phyloP scores from a whole-genome alignment of 2,329 filamentous ascomycete species.

The Fusarium sp. region DNA sequence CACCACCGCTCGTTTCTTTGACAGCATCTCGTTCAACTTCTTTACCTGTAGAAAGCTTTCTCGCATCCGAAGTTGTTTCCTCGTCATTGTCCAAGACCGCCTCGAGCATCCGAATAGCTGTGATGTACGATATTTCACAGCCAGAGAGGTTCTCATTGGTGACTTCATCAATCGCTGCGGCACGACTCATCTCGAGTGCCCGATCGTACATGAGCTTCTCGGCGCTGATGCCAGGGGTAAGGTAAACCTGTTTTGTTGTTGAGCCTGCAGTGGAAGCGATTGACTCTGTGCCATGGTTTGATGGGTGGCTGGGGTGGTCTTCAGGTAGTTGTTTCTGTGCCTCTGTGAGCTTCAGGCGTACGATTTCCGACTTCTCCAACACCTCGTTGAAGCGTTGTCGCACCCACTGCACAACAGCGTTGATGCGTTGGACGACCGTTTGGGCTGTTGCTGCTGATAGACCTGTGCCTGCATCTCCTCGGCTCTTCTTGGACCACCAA shows the following conservation, averaged over 20 bases:
- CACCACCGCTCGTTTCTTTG: conserved; percentile 54
- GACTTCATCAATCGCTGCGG: conserved; percentile 94
- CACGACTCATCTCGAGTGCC: conserved; percentile 94
- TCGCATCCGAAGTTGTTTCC: conserved; percentile 50
- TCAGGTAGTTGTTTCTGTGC: conserved; percentile 85
- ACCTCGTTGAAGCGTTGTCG: conserved; percentile 96
- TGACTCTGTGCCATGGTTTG: conserved; percentile 74
- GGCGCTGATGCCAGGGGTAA: conserved; percentile 90
- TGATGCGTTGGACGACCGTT: conserved; percentile 76
- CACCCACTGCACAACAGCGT: conserved; percentile 95
- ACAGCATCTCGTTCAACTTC: conserved; percentile 54
- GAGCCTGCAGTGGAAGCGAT: conserved; percentile 68
- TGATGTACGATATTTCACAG: conserved; percentile 93
- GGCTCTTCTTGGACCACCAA: conserved; percentile 88
- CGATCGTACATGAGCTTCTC: conserved; percentile 99
- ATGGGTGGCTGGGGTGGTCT: conserved; percentile 87
- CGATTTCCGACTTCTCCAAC: conserved; percentile 93
- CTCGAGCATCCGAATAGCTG: conserved; percentile 93
- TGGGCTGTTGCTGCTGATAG: conserved; percentile 57
- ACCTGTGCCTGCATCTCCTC: conserved; percentile 64
- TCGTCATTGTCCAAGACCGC: conserved; percentile 90
- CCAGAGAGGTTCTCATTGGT: conserved; percentile 87
- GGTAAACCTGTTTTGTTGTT: conserved; percentile 79
- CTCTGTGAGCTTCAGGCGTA: conserved; percentile 87
- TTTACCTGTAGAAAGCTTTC: conserved; percentile 52